These are phyloP conservation scores for Lactarius pseudohatsudake DNA, from an alignment of 768 basidiomycete genomes.

Conservation along the genomic window DNA sequence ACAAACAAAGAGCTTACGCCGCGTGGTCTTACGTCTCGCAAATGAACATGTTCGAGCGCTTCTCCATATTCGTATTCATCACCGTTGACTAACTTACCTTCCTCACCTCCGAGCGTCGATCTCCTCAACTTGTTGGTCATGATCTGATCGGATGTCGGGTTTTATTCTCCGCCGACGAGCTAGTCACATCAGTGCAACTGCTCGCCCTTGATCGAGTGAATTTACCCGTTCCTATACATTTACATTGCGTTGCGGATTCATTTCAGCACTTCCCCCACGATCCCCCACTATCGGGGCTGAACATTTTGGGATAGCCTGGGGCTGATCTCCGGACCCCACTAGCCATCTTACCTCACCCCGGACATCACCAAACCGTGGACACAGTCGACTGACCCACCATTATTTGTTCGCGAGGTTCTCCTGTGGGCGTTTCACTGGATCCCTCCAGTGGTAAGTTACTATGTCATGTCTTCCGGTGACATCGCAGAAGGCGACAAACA, in stretches of 20 bases:
- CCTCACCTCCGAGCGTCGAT: slow-evolving; percentile 34
- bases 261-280: slow-evolving; percentile 39
- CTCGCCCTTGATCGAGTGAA: neutral
- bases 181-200: slow-evolving; percentile 36
- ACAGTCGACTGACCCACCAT: neutral
- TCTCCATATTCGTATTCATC: slow-evolving; percentile 42
- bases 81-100: slow-evolving; percentile 38
- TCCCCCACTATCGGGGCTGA: slow-evolving; percentile 34
- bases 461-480: slow-evolving; percentile 33
- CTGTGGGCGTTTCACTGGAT: slow-evolving; percentile 37
- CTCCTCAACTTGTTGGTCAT: slow-evolving; percentile 35
- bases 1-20: slow-evolving; percentile 37
- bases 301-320: slow-evolving; percentile 36
- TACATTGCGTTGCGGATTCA: slow-evolving; percentile 41
- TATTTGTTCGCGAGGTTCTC: slow-evolving; percentile 30
- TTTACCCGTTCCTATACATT: neutral
- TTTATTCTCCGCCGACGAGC: slow-evolving; percentile 35
- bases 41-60: slow-evolving; percentile 41
- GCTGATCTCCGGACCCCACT: slow-evolving; percentile 21
- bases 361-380: slow-evolving; percentile 21
- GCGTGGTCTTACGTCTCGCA: slow-evolving; percentile 39
- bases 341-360: slow-evolving; percentile 36
- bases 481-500: slow-evolving; percentile 35
- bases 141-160: slow-evolving; percentile 46
- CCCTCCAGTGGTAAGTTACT: slow-evolving; percentile 41